A percentile compares a stretch with the other conserved stretches of the same genome.
These are phyloP conservation scores for Penicillium fuscoglaucum DNA, from an alignment of 2,329 filamentous ascomycete genomes.

Conservation along the genomic window DNA sequence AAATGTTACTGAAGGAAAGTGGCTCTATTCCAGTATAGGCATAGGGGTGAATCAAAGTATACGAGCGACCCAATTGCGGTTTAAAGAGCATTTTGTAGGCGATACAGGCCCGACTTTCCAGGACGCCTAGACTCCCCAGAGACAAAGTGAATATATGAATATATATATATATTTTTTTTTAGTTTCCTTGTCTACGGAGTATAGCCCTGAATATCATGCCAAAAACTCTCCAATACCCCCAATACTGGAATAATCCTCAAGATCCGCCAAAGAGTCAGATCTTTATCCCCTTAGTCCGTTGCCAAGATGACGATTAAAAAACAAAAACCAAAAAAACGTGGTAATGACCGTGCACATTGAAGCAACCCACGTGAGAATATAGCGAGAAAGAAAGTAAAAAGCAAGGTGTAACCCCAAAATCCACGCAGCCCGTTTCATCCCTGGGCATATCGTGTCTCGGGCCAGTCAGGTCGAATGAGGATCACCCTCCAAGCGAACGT, in stretches of 20 bases:
- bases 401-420: conserved; percentile 20
- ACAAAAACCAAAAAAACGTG: conserved; percentile 6
- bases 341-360: conserved; percentile 1
- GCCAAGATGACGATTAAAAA: conserved; percentile 16
- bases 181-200: too few relatives aligned
- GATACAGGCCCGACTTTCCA: conserved; percentile 1
- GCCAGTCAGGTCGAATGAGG: conserved; percentile 18
- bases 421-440: conserved; percentile 25
- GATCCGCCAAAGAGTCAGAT: conserved; percentile 23
- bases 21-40: not conserved
- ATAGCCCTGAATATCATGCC: not conserved
- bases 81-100: not conserved
- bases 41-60: conserved; percentile 8
- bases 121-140: not conserved
- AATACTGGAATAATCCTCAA: not conserved
- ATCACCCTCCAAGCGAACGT: conserved; percentile 12
- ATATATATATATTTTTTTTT: too few relatives aligned
- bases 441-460: conserved; percentile 23
- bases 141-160: too few relatives aligned
- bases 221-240: not conserved
- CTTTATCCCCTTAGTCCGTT: conserved; percentile 30
- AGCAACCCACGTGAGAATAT: conserved; percentile 10
- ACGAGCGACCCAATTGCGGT: not conserved
- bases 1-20: not conserved
- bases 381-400: not conserved